Conservation (phyloP, 768 basidiomycete species). For the Asterophora lycoperdoides region DNA sequence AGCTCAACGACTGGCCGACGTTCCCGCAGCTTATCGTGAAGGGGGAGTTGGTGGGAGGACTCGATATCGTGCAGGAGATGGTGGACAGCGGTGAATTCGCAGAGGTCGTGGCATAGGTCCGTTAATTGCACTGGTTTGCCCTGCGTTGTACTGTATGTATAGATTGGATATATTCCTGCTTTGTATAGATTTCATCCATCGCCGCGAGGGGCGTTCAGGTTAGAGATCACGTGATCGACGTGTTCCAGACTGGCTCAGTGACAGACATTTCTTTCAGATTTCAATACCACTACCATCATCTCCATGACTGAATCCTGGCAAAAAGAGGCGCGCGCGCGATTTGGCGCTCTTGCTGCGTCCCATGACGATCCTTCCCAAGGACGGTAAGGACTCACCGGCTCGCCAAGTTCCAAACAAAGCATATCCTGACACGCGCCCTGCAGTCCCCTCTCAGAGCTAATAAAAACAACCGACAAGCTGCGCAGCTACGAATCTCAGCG, state of each 20-base stretch:
- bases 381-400: conserved; percentile 17
- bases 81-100: conserved; percentile 72
- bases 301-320: not conserved
- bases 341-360: too few relatives aligned
- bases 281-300: not conserved
- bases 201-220: too few relatives aligned
- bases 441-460: conserved; percentile 27
- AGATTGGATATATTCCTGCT: not conserved
- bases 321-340: not conserved
- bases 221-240: not conserved
- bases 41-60: conserved; percentile 91
- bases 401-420: not conserved
- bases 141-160: not conserved
- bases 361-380: conserved; percentile 19
- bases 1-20: conserved; percentile 87
- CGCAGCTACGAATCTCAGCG: conserved; percentile 35
- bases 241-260: too few relatives aligned
- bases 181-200: not conserved
- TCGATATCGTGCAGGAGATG: conserved; percentile 93
- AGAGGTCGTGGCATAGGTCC: conserved; percentile 32
- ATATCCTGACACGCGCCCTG: not conserved
- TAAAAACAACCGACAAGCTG: conserved; percentile 28
- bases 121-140: too few relatives aligned
- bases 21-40: conserved; percentile 83
- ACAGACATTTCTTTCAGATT: conserved; percentile 1